phyloP scores from a whole-genome alignment of 352 stramenopile species.

The Pythium phragmiticola region DNA sequence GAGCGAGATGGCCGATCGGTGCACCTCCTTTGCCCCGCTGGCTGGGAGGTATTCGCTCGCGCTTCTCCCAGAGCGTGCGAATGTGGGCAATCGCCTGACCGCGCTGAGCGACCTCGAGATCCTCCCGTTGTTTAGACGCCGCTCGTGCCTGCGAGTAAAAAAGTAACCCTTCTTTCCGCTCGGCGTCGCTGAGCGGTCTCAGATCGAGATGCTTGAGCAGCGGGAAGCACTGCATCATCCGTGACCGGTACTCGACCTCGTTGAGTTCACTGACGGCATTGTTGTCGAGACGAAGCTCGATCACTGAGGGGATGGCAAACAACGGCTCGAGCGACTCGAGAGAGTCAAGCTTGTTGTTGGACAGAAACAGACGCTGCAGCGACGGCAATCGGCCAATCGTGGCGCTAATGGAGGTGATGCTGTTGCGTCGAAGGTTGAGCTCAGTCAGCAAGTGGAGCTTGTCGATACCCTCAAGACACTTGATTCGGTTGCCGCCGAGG shows the following conservation, averaged over 20 bases:
- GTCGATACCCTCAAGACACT: constrained; percentile 73
- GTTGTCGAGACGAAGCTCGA: constrained; percentile 85
- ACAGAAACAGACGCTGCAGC: constrained; percentile 88
- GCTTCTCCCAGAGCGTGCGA: constrained; percentile 43
- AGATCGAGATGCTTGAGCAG: constrained; percentile 86
- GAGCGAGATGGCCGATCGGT: background rate
- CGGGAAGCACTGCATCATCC: constrained; percentile 72
- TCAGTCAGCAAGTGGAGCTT: constrained; percentile 84
- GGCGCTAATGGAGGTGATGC: constrained; percentile 49
- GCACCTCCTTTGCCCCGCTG: background rate
- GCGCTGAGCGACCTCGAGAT: constrained; percentile 48
- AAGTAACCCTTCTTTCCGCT: constrained; percentile 55
- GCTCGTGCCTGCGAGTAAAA: constrained; percentile 30
- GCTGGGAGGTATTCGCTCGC: constrained; percentile 8
- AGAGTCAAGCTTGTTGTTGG: constrained; percentile 84
- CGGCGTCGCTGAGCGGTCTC: constrained; percentile 67
- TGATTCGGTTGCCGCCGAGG: constrained; percentile 84
- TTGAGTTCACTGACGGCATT: constrained; percentile 65
- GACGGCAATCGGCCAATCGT: constrained; percentile 66
- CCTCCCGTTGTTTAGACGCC: constrained; percentile 43
- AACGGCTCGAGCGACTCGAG: constrained; percentile 75
- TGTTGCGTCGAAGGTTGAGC: constrained; percentile 88
- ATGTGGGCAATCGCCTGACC: constrained; percentile 47
- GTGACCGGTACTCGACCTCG: constrained; percentile 55
- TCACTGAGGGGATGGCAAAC: constrained; percentile 68